Percentiles rank a stretch among this genome's conserved stretches.
Conservation (phyloP, 345 rosid genomes). For the Gossypium raimondii region DNA sequence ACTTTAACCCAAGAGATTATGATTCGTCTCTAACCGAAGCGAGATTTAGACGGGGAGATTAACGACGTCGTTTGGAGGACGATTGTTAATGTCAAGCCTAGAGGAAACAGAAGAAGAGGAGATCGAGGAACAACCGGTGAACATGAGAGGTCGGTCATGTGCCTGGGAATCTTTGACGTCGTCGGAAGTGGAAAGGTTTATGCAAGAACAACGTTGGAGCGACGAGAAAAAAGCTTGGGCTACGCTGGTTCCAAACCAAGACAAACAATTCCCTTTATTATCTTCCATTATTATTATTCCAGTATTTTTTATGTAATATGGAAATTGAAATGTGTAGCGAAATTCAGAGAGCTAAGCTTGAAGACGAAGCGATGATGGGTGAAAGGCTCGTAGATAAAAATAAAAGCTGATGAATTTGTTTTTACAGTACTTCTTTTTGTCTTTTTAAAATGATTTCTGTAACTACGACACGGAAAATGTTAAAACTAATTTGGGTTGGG, state of each 20-base stretch:
- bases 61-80: slow-evolving; percentile 17
- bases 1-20: too few species aligned
- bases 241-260: slow-evolving; percentile 51
- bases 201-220: slow-evolving; percentile 44
- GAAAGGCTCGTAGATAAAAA: too few species aligned
- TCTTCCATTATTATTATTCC: slow-evolving; percentile 12
- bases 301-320: too few species aligned
- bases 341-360: too few species aligned
- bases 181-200: slow-evolving; percentile 42
- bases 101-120: slow-evolving; percentile 14
- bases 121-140: slow-evolving; percentile 19
- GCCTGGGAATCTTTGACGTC: slow-evolving; percentile 31
- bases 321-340: too few species aligned
- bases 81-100: neutral
- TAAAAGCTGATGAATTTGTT: too few species aligned
- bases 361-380: too few species aligned
- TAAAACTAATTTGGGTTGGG: too few species aligned
- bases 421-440: too few species aligned
- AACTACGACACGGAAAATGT: too few species aligned
- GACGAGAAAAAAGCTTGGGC: slow-evolving; percentile 46
- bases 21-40: neutral
- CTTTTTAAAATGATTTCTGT: too few species aligned
- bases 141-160: slow-evolving; percentile 42
- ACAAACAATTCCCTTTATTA: slow-evolving; percentile 23
- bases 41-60: slow-evolving; percentile 25